Conservation (phyloP, 2,329 filamentous ascomycete genomes). For the Aureobasidium sp. region DNA sequence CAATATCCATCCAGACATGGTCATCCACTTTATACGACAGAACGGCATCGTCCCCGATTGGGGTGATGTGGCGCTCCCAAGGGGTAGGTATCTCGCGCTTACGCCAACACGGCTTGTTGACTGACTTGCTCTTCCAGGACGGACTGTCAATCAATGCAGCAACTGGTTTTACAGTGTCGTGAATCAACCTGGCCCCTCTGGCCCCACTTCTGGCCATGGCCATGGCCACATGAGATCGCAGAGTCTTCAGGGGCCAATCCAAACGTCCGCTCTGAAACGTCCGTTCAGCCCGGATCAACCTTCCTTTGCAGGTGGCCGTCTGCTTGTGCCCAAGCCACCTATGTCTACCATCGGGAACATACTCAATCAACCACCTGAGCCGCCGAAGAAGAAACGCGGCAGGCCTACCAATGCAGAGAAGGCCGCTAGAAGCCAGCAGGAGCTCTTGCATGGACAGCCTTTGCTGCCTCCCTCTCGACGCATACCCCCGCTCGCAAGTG, state of each 20-base stretch:
- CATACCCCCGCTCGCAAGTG: neutral
- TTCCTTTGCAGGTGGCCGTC: slow-evolving; percentile 27
- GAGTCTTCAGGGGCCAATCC: slow-evolving; percentile 11
- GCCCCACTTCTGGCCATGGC: neutral
- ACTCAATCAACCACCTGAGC: slow-evolving; percentile 9
- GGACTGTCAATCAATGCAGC: slow-evolving; percentile 26
- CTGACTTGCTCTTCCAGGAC: slow-evolving; percentile 20
- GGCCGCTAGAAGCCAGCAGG: slow-evolving; percentile 34
- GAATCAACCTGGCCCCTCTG: neutral
- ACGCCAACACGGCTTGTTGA: neutral
- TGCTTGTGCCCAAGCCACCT: slow-evolving; percentile 36
- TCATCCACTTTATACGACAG: slow-evolving; percentile 37
- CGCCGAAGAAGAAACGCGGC: slow-evolving; percentile 38
- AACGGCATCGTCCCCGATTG: slow-evolving; percentile 37
- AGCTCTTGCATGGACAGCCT: slow-evolving; percentile 30
- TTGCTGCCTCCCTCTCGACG: slow-evolving; percentile 25
- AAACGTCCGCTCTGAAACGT: slow-evolving; percentile 17
- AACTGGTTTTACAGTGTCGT: slow-evolving; percentile 18
- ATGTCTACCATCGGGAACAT: slow-evolving; percentile 5
- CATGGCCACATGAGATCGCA: slow-evolving; percentile 8
- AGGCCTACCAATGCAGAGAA: slow-evolving; percentile 40
- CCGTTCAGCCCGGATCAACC: slow-evolving; percentile 21
- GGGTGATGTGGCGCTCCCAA: slow-evolving; percentile 41
- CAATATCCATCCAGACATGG: slow-evolving; percentile 33
- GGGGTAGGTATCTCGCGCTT: slow-evolving; percentile 31